phyloP scores from a whole-genome alignment of 352 stramenopile species.

The Globisporangium megalacanthum region DNA sequence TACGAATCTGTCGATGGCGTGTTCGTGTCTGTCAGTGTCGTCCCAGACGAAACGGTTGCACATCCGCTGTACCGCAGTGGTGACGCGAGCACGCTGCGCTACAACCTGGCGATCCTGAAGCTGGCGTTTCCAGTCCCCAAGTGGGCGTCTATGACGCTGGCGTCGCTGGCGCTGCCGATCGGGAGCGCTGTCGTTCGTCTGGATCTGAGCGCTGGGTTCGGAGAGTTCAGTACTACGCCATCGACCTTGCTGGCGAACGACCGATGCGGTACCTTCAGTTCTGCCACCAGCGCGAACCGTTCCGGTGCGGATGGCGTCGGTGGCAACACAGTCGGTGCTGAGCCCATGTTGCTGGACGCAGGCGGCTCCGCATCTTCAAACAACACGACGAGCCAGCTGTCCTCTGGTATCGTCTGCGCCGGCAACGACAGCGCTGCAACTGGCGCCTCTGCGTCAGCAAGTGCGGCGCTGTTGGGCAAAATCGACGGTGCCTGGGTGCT shows the following conservation, averaged over 20 bases:
- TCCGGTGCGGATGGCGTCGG: too few relatives aligned
- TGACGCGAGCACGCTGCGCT: background rate
- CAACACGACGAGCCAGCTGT: background rate
- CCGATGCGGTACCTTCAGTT: too few relatives aligned
- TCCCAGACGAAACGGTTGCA: background rate
- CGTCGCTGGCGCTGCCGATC: background rate
- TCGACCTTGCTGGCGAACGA: background rate
- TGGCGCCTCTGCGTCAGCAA: background rate
- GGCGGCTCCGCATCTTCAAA: background rate
- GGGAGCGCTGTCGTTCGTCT: background rate
- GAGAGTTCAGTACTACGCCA: background rate
- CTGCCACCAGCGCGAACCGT: too few relatives aligned
- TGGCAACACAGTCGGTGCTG: too few relatives aligned
- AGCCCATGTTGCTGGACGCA: background rate
- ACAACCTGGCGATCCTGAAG: background rate
- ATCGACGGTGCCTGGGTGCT: background rate
- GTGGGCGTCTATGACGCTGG: background rate
- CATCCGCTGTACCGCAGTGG: background rate
- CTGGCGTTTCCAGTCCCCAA: background rate
- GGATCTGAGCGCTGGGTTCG: background rate
- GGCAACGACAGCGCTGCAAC: background rate
- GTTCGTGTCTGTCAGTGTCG: background rate
- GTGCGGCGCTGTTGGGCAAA: conserved; percentile 1
- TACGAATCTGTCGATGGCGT: background rate
- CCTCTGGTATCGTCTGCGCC: conserved; percentile 1